Evolutionary conservation across 345 rosid species (phyloP).

Genomic region (Citrus sp.): DNA sequence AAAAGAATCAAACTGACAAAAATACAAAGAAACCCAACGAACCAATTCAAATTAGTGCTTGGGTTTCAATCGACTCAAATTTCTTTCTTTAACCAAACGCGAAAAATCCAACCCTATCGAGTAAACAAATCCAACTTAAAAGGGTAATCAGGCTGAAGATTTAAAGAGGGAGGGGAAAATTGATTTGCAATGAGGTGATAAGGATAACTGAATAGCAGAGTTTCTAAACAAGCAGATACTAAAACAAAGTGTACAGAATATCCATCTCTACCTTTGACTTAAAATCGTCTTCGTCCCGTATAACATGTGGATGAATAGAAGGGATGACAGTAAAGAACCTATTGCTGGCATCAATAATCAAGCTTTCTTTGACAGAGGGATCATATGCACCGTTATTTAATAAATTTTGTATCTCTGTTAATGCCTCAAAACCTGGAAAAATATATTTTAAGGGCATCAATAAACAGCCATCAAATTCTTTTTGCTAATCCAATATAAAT

Average conservation of each 20-base stretch:
- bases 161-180: neutral
- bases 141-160: neutral
- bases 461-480: constrained; percentile 2
- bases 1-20: neutral
- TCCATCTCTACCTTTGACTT: constrained; percentile 66
- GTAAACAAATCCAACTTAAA: neutral
- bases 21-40: neutral
- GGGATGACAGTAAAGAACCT: constrained; percentile 93
- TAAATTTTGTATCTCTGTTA: constrained; percentile 83
- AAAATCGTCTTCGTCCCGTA: constrained; percentile 81
- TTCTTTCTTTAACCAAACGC: neutral
- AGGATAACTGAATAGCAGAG: neutral
- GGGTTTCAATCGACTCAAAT: neutral
- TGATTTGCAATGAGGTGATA: neutral
- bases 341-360: constrained; percentile 91
- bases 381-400: constrained; percentile 38
- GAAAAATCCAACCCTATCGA: neutral
- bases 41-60: neutral
- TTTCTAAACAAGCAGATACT: neutral
- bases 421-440: constrained; percentile 82
- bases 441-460: neutral
- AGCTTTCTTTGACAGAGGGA: constrained; percentile 62
- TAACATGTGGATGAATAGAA: constrained; percentile 82
- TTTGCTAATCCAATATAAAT: constrained; percentile 10
- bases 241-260: neutral